These are phyloP conservation scores for Sphaerulina musiva DNA, from an alignment of 2,329 filamentous ascomycete species.

Conservation along the genomic window DNA sequence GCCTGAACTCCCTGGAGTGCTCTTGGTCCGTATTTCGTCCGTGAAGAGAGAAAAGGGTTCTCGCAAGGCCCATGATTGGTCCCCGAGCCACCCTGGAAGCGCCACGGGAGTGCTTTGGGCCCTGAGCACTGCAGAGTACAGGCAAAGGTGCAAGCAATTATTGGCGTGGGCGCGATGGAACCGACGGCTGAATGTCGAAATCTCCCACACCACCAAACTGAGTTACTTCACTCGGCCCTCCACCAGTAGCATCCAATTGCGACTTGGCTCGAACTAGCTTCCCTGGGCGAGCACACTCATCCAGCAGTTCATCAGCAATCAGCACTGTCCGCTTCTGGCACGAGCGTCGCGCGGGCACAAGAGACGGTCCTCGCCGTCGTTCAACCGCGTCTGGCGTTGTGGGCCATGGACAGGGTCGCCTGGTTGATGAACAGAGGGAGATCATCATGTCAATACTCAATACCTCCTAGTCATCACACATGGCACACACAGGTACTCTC, in stretches of 20 bases:
- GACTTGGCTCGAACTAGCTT: background rate
- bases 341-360: background rate
- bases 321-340: no score
- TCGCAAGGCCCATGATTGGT: no score
- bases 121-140: background rate
- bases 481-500: no score
- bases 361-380: conserved; percentile 5
- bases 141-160: background rate
- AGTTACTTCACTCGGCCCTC: background rate
- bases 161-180: background rate
- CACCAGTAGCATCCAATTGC: conserved; percentile 1
- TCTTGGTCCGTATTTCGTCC: no score
- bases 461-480: no score
- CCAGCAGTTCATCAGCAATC: background rate
- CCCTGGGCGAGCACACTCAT: background rate
- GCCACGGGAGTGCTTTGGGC: no score
- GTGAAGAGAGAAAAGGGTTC: no score
- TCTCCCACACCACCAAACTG: background rate
- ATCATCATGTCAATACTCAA: no score
- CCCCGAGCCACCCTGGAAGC: no score
- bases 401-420: background rate
- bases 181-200: conserved; percentile 7
- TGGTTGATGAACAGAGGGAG: no score
- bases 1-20: no score
- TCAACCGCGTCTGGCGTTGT: background rate